Conservation (phyloP, 805 yeast species). For the Grigorovia jiainica region DNA sequence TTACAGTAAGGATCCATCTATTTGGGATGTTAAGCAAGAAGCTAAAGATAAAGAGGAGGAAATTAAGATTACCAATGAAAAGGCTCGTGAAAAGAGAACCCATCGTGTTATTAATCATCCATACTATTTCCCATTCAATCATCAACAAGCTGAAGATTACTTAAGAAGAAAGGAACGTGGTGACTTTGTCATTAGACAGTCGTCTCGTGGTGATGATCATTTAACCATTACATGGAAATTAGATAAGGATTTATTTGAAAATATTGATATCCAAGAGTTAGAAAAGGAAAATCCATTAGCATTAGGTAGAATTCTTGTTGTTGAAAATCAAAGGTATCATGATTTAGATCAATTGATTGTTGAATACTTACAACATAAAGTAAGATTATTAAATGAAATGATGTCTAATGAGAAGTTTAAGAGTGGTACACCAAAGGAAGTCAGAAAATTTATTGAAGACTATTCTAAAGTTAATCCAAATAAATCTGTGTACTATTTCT, state of each 20-base stretch:
- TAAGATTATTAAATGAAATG: constrained; percentile 76
- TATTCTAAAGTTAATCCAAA: constrained; percentile 87
- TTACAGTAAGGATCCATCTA: constrained; percentile 42
- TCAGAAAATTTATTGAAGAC: constrained; percentile 75
- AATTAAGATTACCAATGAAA: constrained; percentile 41
- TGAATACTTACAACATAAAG: constrained; percentile 75
- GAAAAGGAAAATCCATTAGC: constrained; percentile 55
- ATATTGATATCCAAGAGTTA: constrained; percentile 74
- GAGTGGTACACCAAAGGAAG: constrained; percentile 65
- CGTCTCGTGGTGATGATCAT: constrained; percentile 81
- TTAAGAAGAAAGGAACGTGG: constrained; percentile 86
- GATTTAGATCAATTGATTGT: constrained; percentile 92
- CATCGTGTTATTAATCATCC: constrained; percentile 83
- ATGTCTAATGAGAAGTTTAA: constrained; percentile 81
- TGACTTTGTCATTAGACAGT: constrained; percentile 88
- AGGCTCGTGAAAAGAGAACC: constrained; percentile 56
- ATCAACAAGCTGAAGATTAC: constrained; percentile 85
- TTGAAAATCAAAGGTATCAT: constrained; percentile 61
- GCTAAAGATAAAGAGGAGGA: constrained; percentile 52
- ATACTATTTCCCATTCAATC: constrained; percentile 71
- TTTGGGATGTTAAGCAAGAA: constrained; percentile 80
- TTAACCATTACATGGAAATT: constrained; percentile 95
- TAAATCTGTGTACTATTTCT: constrained; percentile 83
- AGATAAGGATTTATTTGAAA: constrained; percentile 83
- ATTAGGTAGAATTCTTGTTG: constrained; percentile 48